Evolutionary conservation across 2,329 filamentous ascomycete species (phyloP).

Genomic region (Ophiostoma novo-ulmi): DNA sequence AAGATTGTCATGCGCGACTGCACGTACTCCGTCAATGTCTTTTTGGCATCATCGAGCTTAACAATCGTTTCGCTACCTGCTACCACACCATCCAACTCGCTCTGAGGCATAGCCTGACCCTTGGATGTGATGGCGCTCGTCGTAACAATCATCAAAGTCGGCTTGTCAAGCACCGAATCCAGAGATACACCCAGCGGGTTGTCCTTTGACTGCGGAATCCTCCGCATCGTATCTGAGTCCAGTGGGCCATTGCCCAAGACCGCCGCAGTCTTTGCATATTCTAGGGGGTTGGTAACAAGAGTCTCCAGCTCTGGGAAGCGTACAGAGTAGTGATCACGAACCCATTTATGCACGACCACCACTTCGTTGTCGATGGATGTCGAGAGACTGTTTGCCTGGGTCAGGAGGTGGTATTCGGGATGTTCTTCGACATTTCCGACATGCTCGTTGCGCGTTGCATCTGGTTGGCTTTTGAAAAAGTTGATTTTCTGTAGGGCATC

Average conservation of each 20-base stretch:
- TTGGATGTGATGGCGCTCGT: conserved; percentile 89
- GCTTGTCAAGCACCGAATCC: conserved; percentile 76
- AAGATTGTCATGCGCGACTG: conserved; percentile 96
- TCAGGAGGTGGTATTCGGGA: conserved; percentile 82
- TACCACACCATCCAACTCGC: conserved; percentile 68
- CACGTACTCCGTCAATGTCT: conserved; percentile 83
- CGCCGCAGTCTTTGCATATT: conserved; percentile 91
- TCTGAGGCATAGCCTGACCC: conserved; percentile 68
- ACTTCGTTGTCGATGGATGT: conserved; percentile 93
- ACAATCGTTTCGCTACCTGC: conserved; percentile 83
- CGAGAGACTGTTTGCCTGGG: conserved; percentile 81
- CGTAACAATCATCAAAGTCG: conserved; percentile 90
- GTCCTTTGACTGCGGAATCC: conserved; percentile 67
- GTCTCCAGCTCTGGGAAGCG: conserved; percentile 90
- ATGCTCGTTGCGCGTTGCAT: conserved; percentile 56
- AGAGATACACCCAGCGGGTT: conserved; percentile 73
- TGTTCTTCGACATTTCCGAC: conserved; percentile 87
- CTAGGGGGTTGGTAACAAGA: conserved; percentile 83
- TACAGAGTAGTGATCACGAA: conserved; percentile 89
- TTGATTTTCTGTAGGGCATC: conserved; percentile 67
- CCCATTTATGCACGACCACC: conserved; percentile 89
- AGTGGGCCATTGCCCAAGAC: conserved; percentile 91
- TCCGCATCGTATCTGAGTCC: conserved; percentile 73
- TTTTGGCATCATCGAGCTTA: conserved; percentile 81
- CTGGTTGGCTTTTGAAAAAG: conserved; percentile 65